A percentile compares a stretch with the other conserved stretches of the same genome.
Conservation (phyloP, 768 basidiomycete species). For the Myochromella boudieri region DNA sequence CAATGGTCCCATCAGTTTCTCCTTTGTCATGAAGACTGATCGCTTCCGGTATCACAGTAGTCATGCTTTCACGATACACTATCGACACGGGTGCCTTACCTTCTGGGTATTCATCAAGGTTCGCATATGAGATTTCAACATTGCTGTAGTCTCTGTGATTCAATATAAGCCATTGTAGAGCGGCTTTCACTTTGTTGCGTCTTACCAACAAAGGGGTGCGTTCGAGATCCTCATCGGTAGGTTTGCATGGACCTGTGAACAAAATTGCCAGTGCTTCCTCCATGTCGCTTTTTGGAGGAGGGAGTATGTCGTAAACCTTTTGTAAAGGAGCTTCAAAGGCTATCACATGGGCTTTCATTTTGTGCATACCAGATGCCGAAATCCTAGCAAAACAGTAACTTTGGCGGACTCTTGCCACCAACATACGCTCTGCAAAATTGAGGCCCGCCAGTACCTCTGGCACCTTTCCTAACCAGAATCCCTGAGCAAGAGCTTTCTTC, state of each 20-base stretch:
- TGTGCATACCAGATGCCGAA: conserved; percentile 18
- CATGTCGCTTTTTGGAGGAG: conserved; percentile 25
- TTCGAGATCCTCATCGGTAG: conserved; percentile 23
- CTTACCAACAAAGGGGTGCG: conserved; percentile 3
- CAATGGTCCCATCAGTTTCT: conserved; percentile 25
- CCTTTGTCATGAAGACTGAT: neutral
- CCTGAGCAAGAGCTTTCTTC: conserved; percentile 26
- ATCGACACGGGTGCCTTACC: conserved; percentile 23
- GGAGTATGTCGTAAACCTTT: conserved; percentile 25
- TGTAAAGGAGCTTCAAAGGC: conserved; percentile 24
- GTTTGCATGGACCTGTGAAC: conserved; percentile 27
- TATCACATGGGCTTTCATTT: conserved; percentile 30
- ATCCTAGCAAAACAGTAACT: conserved; percentile 30
- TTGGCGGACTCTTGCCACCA: conserved; percentile 24
- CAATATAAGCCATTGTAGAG: conserved; percentile 34
- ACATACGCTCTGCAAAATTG: conserved; percentile 25
- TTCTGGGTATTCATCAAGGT: conserved; percentile 22
- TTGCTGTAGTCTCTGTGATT: conserved; percentile 35
- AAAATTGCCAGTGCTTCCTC: conserved; percentile 32
- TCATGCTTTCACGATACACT: conserved; percentile 13
- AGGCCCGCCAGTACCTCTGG: conserved; percentile 25
- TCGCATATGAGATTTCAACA: conserved; percentile 26
- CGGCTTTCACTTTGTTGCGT: conserved; percentile 6
- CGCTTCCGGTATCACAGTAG: neutral
- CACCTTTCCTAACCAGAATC: conserved; percentile 34